Evolutionary conservation across 169 alveolate species (phyloP), one percentile per base, ranked within the genome.

Genomic region (Eimeria brunetti): DNA sequence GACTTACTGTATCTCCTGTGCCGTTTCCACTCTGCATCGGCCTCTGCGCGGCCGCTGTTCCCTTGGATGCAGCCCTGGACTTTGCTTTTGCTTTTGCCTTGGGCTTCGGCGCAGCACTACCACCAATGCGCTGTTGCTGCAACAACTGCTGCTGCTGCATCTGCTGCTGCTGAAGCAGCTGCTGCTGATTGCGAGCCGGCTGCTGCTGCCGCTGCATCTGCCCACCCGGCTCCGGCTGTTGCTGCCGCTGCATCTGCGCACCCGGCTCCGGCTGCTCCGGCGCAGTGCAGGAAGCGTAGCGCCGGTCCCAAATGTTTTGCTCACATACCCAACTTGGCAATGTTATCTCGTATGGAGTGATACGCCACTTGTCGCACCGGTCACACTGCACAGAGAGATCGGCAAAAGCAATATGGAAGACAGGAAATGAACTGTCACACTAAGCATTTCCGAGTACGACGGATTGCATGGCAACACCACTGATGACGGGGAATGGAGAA

Each of bases 321-420:
- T 76, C 95, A 49, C 95, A 91, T 58, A 91, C 95, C 95, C 95
- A 91, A 44, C 90, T 91, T 12, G 95, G 75, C 67, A 64, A 38
- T 53, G 88, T 91, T 38, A 91, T 91, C 69, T 91, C 91, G 73
- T 73, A 91, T 11, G 95, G 95, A 30, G 95, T 91, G 51, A 91
- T 85, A 27, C 95, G 89, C 95, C 95, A 91, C 84, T 91, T 91
- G 91, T 91, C 95, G 85, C 95, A 91, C 38, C 95, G 95, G 84
- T 91, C 95, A 64, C 95, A 91, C 95, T 91, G 95, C 95, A 78
- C 16, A n/a, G 22, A 56, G 30, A 64, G 20, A 64, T 38, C 49
- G 24, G 41, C 92, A 60, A 7, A 7, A 60, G 92, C 67, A 60
- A 22, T 24, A 58, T 36, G 41, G 16, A 62, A 53, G 62, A 20